phyloP scores from a whole-genome alignment of 2,329 filamentous ascomycete genomes.

The Trichoderma endophyticum region DNA sequence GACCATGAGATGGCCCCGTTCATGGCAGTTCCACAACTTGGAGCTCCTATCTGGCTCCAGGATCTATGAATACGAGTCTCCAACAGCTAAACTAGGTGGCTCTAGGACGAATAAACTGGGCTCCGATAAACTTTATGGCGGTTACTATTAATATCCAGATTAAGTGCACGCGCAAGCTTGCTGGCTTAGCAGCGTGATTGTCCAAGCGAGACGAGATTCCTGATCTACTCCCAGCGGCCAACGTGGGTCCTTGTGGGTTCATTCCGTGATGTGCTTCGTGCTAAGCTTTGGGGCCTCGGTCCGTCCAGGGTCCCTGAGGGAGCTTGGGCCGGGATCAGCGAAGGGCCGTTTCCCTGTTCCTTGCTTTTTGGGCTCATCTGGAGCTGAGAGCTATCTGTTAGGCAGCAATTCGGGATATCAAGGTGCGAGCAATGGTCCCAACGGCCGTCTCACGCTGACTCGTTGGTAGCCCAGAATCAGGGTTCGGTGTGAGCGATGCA shows the following conservation, averaged over 20 bases:
- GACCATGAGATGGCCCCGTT: not conserved
- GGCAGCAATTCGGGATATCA: conserved; percentile 6
- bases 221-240: not conserved
- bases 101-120: not conserved
- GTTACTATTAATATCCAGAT: conserved; percentile 1
- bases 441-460: not conserved
- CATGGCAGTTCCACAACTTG: not conserved
- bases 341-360: not conserved
- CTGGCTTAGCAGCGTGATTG: not conserved
- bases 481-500: conserved; percentile 8
- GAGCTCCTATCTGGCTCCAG: not conserved
- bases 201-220: not conserved
- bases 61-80: not conserved
- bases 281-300: conserved; percentile 11
- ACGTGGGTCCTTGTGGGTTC: conserved; percentile 3
- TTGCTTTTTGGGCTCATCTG: not conserved
- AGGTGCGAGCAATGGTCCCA: not conserved
- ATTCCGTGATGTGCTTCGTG: conserved; percentile 3
- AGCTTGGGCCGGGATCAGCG: not conserved
- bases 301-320: not conserved
- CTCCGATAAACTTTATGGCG: not conserved
- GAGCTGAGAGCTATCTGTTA: not conserved
- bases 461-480: not conserved
- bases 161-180: not conserved
- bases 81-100: not conserved